A percentile compares a stretch with the other conserved stretches of the same genome.
These are phyloP conservation scores for Fonsecaea nubica DNA, from an alignment of 2,329 filamentous ascomycete species.

Conservation along the genomic window DNA sequence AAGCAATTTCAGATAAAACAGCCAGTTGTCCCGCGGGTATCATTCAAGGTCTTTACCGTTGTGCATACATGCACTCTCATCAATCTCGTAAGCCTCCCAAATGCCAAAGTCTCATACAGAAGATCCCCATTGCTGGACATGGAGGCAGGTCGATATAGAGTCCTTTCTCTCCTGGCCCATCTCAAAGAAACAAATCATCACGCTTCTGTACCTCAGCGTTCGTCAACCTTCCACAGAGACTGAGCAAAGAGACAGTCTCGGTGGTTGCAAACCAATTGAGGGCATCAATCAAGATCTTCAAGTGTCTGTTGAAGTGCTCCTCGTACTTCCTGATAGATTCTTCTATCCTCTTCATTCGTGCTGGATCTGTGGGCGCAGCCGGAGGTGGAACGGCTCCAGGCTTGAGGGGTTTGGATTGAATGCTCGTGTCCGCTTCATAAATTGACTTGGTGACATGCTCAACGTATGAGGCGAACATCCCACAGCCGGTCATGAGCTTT, in stretches of 20 bases:
- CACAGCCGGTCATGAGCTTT: constrained; percentile 95
- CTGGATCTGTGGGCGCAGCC: constrained; percentile 55
- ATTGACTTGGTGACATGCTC: constrained; percentile 84
- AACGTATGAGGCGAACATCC: constrained; percentile 89
- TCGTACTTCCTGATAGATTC: constrained; percentile 93
- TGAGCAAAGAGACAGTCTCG: constrained; percentile 91
- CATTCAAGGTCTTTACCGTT: constrained; percentile 1
- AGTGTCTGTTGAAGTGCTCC: constrained; percentile 85
- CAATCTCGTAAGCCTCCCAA: background rate
- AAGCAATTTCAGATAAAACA: background rate
- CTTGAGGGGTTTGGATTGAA: constrained; percentile 29
- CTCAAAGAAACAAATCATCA: constrained; percentile 36
- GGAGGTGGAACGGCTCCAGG: constrained; percentile 37
- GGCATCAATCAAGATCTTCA: constrained; percentile 92
- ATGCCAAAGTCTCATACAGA: background rate
- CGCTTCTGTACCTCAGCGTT: constrained; percentile 41
- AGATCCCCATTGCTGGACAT: background rate
- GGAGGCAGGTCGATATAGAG: background rate
- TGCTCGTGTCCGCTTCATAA: constrained; percentile 73
- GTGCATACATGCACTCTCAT: constrained; percentile 3
- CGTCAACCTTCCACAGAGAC: constrained; percentile 78
- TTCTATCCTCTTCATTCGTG: constrained; percentile 74
- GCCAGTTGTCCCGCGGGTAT: background rate
- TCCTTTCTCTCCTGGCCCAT: background rate
- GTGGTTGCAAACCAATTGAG: constrained; percentile 97